phyloP scores from a whole-genome alignment of 768 basidiomycete species.

The Suillus placidus region DNA sequence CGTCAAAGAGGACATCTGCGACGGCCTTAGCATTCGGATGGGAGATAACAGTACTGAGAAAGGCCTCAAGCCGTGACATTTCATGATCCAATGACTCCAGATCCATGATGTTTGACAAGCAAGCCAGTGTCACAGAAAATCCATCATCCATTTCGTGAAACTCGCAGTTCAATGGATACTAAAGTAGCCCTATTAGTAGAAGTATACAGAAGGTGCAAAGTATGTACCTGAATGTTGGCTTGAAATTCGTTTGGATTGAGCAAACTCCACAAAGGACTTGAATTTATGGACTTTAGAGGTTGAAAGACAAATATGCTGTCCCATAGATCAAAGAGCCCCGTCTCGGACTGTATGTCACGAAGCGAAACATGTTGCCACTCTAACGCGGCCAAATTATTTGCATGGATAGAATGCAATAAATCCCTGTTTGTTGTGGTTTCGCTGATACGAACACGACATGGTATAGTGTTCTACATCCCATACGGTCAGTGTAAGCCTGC shows the following conservation, averaged over 20 bases:
- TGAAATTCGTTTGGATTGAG: conserved; percentile 19
- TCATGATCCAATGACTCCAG: conserved; percentile 20
- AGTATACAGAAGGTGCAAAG: background rate
- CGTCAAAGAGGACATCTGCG: background rate
- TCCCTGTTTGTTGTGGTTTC: conserved; percentile 31
- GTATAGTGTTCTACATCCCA: conserved; percentile 45
- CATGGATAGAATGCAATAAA: conserved; percentile 41
- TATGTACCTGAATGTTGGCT: conserved; percentile 35
- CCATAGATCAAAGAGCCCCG: conserved; percentile 38
- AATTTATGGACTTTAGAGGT: conserved; percentile 19
- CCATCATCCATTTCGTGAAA: conserved; percentile 35
- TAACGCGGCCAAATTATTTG: conserved; percentile 40
- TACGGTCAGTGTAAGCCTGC: background rate
- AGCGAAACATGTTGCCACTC: conserved; percentile 51
- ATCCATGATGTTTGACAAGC: conserved; percentile 34
- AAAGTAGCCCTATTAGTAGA: conserved; percentile 1
- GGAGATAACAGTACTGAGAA: conserved; percentile 25
- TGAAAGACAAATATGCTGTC: conserved; percentile 51
- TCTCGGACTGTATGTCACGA: conserved; percentile 40
- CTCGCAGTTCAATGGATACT: conserved; percentile 51
- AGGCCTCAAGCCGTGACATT: conserved; percentile 21
- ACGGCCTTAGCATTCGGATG: conserved; percentile 20
- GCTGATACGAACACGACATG: conserved; percentile 42
- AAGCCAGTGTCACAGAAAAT: conserved; percentile 41
- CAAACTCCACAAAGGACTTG: conserved; percentile 26